Percentiles rank a stretch among this genome's conserved stretches.
Conservation (phyloP, 1,139 yeast genomes). For the Sugiyamaella grinbergsii region DNA sequence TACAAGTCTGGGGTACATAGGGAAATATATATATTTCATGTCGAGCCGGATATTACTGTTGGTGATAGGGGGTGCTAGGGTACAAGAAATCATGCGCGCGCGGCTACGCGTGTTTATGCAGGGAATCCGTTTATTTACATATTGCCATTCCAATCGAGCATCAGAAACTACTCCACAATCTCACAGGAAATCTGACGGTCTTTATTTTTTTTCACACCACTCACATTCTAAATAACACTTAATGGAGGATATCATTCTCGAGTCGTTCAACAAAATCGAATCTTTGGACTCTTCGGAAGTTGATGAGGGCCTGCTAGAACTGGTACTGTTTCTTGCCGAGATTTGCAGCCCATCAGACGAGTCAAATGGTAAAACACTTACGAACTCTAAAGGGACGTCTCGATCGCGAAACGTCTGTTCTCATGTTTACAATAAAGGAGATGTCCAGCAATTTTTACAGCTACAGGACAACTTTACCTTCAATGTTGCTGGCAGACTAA, state of each 20-base stretch:
- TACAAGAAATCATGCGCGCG: too few relatives aligned
- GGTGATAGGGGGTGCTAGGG: too few relatives aligned
- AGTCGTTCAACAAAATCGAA: constrained; percentile 16
- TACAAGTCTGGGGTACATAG: constrained; percentile 3
- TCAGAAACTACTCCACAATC: neutral
- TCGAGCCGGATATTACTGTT: too few relatives aligned
- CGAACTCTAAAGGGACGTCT: constrained; percentile 19
- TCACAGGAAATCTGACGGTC: neutral
- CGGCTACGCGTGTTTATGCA: constrained; percentile 11
- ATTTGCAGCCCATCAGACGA: constrained; percentile 16
- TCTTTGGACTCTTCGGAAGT: neutral
- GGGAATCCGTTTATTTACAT: constrained; percentile 13
- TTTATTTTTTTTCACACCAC: neutral
- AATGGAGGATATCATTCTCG: constrained; percentile 20
- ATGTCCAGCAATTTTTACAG: constrained; percentile 48
- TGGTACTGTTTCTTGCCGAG: constrained; percentile 10
- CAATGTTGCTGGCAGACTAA: constrained; percentile 50
- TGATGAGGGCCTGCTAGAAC: constrained; percentile 16
- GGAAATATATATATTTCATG: neutral
- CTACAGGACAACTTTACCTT: constrained; percentile 56
- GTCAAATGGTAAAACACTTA: neutral
- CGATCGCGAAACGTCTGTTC: constrained; percentile 20
- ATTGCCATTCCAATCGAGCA: constrained; percentile 12
- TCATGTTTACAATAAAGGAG: constrained; percentile 30
- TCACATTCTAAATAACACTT: neutral